These are phyloP conservation scores for Hygrophila difformis DNA, from an alignment of 257 asterid genomes.

Conservation along the genomic window DNA sequence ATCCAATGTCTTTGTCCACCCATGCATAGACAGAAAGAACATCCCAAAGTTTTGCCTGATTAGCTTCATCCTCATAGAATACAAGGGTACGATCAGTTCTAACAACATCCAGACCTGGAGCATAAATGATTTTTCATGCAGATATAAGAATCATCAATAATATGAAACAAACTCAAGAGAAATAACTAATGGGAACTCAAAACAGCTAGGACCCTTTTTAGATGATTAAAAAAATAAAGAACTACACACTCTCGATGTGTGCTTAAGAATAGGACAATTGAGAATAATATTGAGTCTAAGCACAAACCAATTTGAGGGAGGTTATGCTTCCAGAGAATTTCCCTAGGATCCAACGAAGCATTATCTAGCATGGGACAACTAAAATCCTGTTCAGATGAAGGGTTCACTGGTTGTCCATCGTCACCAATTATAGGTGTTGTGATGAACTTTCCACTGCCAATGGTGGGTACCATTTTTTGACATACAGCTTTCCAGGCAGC, in stretches of 20 bases:
- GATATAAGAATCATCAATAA: constrained; percentile 10
- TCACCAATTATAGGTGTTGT: constrained; percentile 55
- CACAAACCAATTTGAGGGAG: constrained; percentile 83
- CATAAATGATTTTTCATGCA: constrained; percentile 14
- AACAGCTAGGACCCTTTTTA: neutral
- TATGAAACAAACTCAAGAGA: constrained; percentile 2
- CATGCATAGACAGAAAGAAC: constrained; percentile 83
- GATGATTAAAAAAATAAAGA: neutral
- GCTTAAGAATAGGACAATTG: neutral
- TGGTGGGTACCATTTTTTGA: constrained; percentile 51
- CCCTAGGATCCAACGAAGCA: constrained; percentile 38
- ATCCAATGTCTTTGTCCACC: constrained; percentile 91
- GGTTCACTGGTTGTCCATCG: constrained; percentile 50
- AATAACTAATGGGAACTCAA: constrained; percentile 3
- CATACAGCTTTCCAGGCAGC: constrained; percentile 73
- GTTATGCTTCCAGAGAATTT: constrained; percentile 64
- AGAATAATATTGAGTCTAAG: constrained; percentile 17
- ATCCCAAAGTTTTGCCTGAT: constrained; percentile 82
- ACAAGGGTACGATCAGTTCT: constrained; percentile 83
- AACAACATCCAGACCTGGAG: constrained; percentile 81
- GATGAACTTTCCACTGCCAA: constrained; percentile 80
- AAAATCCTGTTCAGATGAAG: constrained; percentile 17
- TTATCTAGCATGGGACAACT: constrained; percentile 16
- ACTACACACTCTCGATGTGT: neutral
- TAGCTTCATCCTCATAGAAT: constrained; percentile 72